Base-by-base conservation (phyloP, 345 rosid genomes). In the Dovyalis caffra region DNA sequence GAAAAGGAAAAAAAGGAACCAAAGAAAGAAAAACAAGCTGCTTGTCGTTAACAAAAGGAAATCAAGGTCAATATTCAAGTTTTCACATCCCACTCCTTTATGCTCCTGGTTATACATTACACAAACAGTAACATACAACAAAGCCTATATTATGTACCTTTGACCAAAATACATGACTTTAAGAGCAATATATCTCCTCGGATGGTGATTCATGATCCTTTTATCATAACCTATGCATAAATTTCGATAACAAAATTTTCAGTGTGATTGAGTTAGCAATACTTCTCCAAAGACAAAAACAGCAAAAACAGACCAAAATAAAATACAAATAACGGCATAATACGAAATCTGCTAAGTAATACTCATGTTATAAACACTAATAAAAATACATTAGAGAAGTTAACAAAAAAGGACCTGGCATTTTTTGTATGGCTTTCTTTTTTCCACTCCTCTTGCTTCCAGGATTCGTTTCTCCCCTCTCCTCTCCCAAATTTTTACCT, bases 111-210 rank as follows among this genome's bases (percentile, higher is more conserved):
- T n/a, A n/a, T n/a, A n/a, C n/a, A n/a, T n/a, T n/a, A n/a, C n/a
- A n/a, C n/a, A n/a, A n/a, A n/a, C n/a, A n/a, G n/a, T n/a, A n/a
- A n/a, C n/a, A n/a, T n/a, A n/a, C n/a, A n/a, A n/a, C n/a, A n/a
- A n/a, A n/a, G n/a, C n/a, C n/a, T n/a, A n/a, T n/a, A n/a, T n/a
- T n/a, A n/a, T 16, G 57, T 85, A 95, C 97, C 99, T 92, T 82
- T 85, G 86, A 79, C 99, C 99, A 82, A 95, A 92, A 83, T 92
- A 95, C 92, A 91, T 87, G 73, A 95, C 86, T 81, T 90, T 91
- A 8, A 95, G 74, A 66, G 97, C 99, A 78, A 91, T 82, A 69
- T 84, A 84, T 92, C 97, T 87, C 87, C 60, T 90, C 21, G 77
- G 62, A 81, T 62, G 83, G 72, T 85, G 85, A 66, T 66, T 76